Conservation (phyloP, 768 basidiomycete species). For the Russula sp. region DNA sequence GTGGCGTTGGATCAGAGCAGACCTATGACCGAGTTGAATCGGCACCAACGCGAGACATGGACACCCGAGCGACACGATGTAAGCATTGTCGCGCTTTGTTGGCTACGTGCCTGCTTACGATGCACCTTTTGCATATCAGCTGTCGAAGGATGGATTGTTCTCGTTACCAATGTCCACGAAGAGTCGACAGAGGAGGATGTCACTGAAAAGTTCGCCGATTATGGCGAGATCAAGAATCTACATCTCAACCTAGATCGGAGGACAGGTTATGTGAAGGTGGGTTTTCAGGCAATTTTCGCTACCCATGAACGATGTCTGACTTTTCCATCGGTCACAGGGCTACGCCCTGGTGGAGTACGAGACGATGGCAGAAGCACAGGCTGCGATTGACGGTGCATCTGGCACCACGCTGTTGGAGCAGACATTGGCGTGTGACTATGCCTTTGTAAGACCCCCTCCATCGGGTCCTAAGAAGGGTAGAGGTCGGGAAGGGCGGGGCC, state of each 20-base stretch:
- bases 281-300: conserved; percentile 21
- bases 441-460: conserved; percentile 81
- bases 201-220: conserved; percentile 93
- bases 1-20: conserved; percentile 50
- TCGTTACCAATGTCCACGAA: conserved; percentile 95
- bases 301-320: neutral
- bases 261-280: conserved; percentile 97
- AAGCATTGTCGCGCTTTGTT: conserved; percentile 30
- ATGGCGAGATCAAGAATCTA: conserved; percentile 95
- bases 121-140: conserved; percentile 40
- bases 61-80: conserved; percentile 84
- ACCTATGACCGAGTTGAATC: conserved; percentile 79
- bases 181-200: conserved; percentile 98
- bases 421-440: conserved; percentile 82
- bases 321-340: conserved; percentile 46
- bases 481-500: conserved; percentile 51
- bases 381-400: conserved; percentile 85
- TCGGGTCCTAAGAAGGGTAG: conserved; percentile 75
- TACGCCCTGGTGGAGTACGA: conserved; percentile 98
- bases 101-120: conserved; percentile 17
- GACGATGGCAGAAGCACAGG: conserved; percentile 88
- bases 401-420: conserved; percentile 83
- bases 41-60: conserved; percentile 44
- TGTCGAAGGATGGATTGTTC: conserved; percentile 97
- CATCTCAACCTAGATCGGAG: conserved; percentile 95